These are phyloP conservation scores for Mucor irregularis DNA, from an alignment of 371 early-diverging fungal genomes.

Conservation along the genomic window DNA sequence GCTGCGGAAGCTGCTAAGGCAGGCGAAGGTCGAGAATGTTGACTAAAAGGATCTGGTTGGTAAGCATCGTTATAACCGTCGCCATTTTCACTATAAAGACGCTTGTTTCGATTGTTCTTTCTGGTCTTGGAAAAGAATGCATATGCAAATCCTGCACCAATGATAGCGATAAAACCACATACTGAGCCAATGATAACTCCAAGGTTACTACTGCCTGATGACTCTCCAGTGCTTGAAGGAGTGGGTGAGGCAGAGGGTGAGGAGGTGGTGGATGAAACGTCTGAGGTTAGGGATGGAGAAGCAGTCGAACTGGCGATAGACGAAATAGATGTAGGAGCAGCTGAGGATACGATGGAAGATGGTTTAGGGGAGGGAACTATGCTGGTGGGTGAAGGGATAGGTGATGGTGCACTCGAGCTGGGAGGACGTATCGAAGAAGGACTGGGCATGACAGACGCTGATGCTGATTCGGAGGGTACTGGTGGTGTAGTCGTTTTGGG, in stretches of 20 bases:
- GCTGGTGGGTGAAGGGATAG: background rate
- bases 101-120: constrained; percentile 29
- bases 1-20: constrained; percentile 33
- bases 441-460: background rate
- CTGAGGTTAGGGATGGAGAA: background rate
- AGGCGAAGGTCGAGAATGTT: constrained; percentile 32
- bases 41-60: constrained; percentile 3
- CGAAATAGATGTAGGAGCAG: background rate
- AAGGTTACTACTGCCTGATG: constrained; percentile 20
- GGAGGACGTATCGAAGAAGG: too few relatives aligned
- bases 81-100: constrained; percentile 25
- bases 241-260: background rate
- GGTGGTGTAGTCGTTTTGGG: background rate
- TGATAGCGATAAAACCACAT: constrained; percentile 38
- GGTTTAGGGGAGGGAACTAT: background rate
- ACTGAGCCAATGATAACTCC: constrained; percentile 46
- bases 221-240: background rate
- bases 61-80: constrained; percentile 2
- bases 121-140: constrained; percentile 41
- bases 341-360: background rate
- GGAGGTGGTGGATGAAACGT: background rate
- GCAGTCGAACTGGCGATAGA: background rate
- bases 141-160: constrained; percentile 43
- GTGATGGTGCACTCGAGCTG: background rate
- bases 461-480: background rate